Conservation (phyloP, 208 protist genomes). For the Naegleria fowleri region DNA sequence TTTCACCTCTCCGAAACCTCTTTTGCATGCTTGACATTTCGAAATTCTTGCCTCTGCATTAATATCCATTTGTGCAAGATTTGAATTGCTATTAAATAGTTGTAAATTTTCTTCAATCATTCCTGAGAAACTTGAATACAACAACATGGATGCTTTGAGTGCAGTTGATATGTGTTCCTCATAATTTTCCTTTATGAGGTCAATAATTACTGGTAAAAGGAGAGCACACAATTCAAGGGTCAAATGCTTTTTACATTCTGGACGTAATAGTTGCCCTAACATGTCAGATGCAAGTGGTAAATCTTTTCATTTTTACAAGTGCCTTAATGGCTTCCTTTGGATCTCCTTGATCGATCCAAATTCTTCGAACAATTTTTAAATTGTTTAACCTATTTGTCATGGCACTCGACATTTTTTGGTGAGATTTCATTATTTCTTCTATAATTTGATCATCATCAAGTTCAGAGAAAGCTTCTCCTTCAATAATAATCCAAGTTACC, state of each 20-base stretch:
- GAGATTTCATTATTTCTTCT: not conserved
- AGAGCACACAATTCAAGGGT: not conserved
- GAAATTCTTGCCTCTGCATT: not conserved
- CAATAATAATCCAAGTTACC: not conserved
- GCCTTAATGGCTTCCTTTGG: not conserved
- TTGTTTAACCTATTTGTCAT: not conserved
- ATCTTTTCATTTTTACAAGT: not conserved
- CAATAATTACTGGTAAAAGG: not conserved
- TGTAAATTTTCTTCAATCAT: not conserved
- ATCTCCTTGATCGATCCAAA: not conserved
- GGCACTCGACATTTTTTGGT: not conserved
- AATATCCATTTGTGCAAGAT: not conserved
- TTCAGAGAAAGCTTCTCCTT: not conserved
- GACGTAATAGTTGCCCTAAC: not conserved
- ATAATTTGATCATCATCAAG: not conserved
- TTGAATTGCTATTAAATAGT: not conserved
- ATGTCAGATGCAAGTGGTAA: not conserved
- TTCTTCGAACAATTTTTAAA: not conserved
- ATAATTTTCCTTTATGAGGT: not conserved
- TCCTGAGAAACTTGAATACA: not conserved
- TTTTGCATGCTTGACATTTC: not conserved
- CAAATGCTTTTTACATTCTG: not conserved
- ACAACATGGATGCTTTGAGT: not conserved
- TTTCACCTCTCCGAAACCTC: not conserved
- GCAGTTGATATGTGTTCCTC: conserved; percentile 10